These are phyloP conservation scores for Arabidopsis lyrata DNA, from an alignment of 441 rosid species.

Conservation along the genomic window DNA sequence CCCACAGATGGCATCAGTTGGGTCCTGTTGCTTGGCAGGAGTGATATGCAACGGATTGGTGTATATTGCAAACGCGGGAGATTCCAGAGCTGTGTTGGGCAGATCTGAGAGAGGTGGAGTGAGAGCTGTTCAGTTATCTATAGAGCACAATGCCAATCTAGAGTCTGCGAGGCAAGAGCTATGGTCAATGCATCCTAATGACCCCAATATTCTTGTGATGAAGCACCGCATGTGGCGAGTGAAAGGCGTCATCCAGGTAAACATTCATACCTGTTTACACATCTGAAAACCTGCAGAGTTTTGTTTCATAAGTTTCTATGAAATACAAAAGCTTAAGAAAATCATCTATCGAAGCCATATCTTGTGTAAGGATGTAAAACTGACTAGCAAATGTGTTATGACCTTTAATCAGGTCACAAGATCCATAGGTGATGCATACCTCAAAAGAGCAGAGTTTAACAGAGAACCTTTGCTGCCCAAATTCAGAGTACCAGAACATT, in stretches of 20 bases:
- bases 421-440: conserved; percentile 72
- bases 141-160: conserved; percentile 62
- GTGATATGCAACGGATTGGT: conserved; percentile 58
- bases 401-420: conserved; percentile 56
- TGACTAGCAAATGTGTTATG: conserved; percentile 15
- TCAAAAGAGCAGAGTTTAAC: conserved; percentile 68
- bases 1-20: conserved; percentile 67
- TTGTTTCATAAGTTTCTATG: neutral
- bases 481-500: conserved; percentile 53
- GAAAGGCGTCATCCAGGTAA: conserved; percentile 71
- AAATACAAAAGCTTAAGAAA: neutral
- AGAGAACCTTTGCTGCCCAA: conserved; percentile 60
- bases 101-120: conserved; percentile 51
- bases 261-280: conserved; percentile 22
- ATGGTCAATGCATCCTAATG: conserved; percentile 59
- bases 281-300: neutral
- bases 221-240: conserved; percentile 70
- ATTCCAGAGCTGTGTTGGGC: conserved; percentile 64
- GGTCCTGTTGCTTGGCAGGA: conserved; percentile 70
- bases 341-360: neutral
- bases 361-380: conserved; percentile 21
- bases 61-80: conserved; percentile 64
- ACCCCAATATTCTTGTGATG: conserved; percentile 57
- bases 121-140: conserved; percentile 57
- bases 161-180: conserved; percentile 62